Conservation (phyloP, 139 green algal species). For the Protoeuglena noctilucae region DNA sequence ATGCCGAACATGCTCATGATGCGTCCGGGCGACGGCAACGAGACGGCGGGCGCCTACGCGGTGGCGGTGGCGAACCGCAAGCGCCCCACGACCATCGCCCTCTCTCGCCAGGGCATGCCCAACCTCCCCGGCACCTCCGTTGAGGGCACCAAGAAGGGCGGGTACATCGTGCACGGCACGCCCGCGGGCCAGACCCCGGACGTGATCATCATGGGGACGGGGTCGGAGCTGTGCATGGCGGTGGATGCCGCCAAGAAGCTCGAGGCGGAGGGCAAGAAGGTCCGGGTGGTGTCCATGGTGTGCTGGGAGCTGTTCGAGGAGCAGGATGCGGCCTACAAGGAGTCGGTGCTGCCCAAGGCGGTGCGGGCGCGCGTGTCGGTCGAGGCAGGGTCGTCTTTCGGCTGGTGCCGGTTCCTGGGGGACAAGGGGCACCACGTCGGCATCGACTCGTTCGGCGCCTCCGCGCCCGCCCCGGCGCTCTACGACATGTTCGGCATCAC, state of each 20-base stretch:
- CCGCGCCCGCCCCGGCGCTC: conserved; percentile 62
- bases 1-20: conserved; percentile 98
- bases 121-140: conserved; percentile 66
- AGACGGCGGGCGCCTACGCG: conserved; percentile 84
- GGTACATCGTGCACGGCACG: conserved; percentile 61
- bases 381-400: conserved; percentile 80
- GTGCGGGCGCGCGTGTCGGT: conserved; percentile 67
- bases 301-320: conserved; percentile 95
- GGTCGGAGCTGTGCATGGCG: conserved; percentile 80
- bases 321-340: conserved; percentile 49
- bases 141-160: conserved; percentile 71
- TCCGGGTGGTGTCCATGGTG: conserved; percentile 85
- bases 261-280: conserved; percentile 68
- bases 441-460: conserved; percentile 86
- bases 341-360: conserved; percentile 40
- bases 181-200: conserved; percentile 47
- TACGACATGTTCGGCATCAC: conserved; percentile 97
- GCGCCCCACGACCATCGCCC: conserved; percentile 69
- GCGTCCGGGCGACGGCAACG: conserved; percentile 81
- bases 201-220: conserved; percentile 86
- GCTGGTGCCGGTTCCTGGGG: conserved; percentile 81
- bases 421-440: conserved; percentile 59
- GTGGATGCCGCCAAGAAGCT: conserved; percentile 64
- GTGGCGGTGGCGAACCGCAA: conserved; percentile 23
- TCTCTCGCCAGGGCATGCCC: conserved; percentile 92